phyloP scores from a whole-genome alignment of 2,329 filamentous ascomycete genomes.

The Cercospora zeae-maydis region DNA sequence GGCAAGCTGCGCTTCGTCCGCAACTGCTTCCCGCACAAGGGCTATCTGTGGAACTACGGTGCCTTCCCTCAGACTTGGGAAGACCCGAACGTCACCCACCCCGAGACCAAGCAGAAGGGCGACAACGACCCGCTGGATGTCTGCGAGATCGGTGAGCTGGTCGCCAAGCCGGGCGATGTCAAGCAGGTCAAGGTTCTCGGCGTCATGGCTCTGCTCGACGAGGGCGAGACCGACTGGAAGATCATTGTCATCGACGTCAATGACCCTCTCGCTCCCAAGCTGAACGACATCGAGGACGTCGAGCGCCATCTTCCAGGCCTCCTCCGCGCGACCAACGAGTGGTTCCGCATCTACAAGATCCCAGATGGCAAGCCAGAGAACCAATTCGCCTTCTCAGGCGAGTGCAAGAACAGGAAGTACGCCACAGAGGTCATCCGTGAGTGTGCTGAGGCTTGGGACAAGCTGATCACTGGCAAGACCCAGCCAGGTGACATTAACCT shows the following conservation, averaged over 20 bases:
- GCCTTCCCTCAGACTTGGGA: slow-evolving; percentile 99
- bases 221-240: slow-evolving; percentile 99
- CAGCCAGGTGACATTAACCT: slow-evolving; percentile 71
- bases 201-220: slow-evolving; percentile 97
- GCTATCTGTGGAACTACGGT: slow-evolving; percentile 99
- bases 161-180: slow-evolving; percentile 91
- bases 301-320: slow-evolving; percentile 97
- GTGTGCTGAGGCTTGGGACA: slow-evolving; percentile 96
- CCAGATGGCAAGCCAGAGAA: slow-evolving; percentile 99
- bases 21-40: slow-evolving; percentile 99
- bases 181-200: slow-evolving; percentile 99
- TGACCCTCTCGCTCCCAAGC: slow-evolving; percentile 91
- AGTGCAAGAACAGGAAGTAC: slow-evolving; percentile 99
- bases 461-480: slow-evolving; percentile 87
- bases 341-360: slow-evolving; percentile 99
- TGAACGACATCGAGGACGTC: slow-evolving; percentile 98
- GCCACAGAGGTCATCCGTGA: slow-evolving; percentile 93
- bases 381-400: slow-evolving; percentile 99
- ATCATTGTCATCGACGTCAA: slow-evolving; percentile 99
- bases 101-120: slow-evolving; percentile 99
- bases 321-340: slow-evolving; percentile 96
- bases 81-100: slow-evolving; percentile 92
- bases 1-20: slow-evolving; percentile 98
- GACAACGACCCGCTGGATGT: slow-evolving; percentile 99
- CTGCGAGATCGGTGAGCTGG: slow-evolving; percentile 98